Evolutionary conservation across 169 alveolate genomes (phyloP), one percentile per base, ranked within the genome.

Genomic region (Plasmodium gonderi): DNA sequence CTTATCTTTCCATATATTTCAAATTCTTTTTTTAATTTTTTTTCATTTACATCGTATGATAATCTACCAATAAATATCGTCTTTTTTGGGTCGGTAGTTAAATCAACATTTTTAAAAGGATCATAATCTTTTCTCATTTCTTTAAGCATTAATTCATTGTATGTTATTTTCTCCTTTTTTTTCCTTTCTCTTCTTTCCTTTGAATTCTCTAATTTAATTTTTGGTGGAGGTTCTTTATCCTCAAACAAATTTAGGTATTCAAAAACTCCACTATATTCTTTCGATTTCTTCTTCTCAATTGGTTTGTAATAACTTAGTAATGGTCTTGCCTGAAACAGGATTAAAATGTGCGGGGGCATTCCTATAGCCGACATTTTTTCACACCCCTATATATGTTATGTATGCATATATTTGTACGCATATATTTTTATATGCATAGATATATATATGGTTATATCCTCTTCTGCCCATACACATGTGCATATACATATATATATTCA

Each of bases 51-150:
- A 54, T 97, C 98, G 87, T 97, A 98, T 75, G 97, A 93, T 80
- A 99, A 87, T 79, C 98, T 97, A 31, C 97, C 97, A 2, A 99
- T 98, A 92, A 99, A 98, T n/a, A 99, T 95, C 1, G 99, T 99
- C 67, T 97, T 97, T 77, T 95, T 96, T 1, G 99, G 99, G 93
- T 99, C 99, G 12, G 96, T 97, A 9, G 98, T 92, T 49, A 96
- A 42, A 93, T 92, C 94, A 8, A 67, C 78, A 69, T 92, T 79
- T 31, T 95, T 85, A 44, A 95, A 91, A 5, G 97, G 97, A 67
- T 95, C 97, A 67, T 95, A 95, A 14, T 74, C 64, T 45, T 78
- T 82, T 54, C 91, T 89, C 26, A 69, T 90, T 40, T 80, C 89
- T 54, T 87, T 91, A 31, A 91, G 85, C 36, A 91, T 87, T 33